Base-by-base conservation (phyloP, 495 filamentous ascomycete species). In the Penicillium tannophilum region DNA sequence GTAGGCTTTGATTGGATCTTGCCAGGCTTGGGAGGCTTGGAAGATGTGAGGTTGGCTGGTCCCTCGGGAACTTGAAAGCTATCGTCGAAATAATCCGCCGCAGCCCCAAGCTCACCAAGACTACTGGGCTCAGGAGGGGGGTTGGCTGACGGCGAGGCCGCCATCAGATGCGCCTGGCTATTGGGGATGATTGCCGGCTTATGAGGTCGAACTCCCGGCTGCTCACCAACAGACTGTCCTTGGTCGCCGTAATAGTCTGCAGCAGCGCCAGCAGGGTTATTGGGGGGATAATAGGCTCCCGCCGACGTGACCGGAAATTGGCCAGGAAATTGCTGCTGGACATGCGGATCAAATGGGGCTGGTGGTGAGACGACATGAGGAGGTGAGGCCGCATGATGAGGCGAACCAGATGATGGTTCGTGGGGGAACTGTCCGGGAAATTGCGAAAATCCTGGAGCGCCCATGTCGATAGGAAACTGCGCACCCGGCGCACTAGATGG, bases 221-320 rank as follows among this genome's bases (percentile, higher is more conserved):
- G 86, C 2, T 76, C 56, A n/a, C 69, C 62, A 11, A 88, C 85
- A 12, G 84, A 87, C 62, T 88, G 73, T 0, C 86, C 86, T 64
- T 85, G 82, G 67, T 88, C 86, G 17, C 80, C 80, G 59, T 88
- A 88, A 65, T 87, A 89, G 46, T 87, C 84, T 23, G 86, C 82
- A 2, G 86, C 86, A n/a, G 79, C 78, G 28, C 86, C 86, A 6
- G 72, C 73, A 52, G 76, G 76, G 42, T 84, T 74, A 17, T 84
- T 74, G n/a, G 75, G 75, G n/a, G 82, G 83, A 50, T 71, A 74
- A 58, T 81, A 86, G 26, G 82, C 81, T 26, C 73, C 65, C 10
- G 83, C 58, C 31, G 65, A 72, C 16, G 67, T 55, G 8, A 66
- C 45, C 6, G 83, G 80, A 54, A 84, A 77, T 61, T 87, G 83